These are phyloP conservation scores for Leccinum huronense DNA, from an alignment of 1,284 basidiomycete species.

Conservation along the genomic window DNA sequence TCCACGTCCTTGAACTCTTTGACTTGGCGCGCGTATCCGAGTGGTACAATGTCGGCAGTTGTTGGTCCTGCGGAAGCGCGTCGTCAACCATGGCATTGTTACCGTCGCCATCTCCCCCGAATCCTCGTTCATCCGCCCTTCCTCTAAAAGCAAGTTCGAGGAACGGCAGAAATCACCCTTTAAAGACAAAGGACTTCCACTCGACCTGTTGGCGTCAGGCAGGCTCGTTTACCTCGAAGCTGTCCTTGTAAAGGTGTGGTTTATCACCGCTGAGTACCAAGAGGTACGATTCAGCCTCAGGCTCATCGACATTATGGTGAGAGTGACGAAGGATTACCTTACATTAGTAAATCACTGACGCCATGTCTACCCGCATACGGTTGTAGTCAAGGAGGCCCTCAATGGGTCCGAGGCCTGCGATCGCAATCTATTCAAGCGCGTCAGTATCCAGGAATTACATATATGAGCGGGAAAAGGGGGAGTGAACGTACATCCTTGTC, in stretches of 20 bases:
- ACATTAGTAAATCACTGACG: constrained; percentile 67
- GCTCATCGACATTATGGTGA: not conserved
- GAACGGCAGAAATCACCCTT: too few relatives aligned
- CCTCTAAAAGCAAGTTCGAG: too few relatives aligned
- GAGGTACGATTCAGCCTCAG: too few relatives aligned
- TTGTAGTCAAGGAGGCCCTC: constrained; percentile 90
- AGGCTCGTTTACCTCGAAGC: too few relatives aligned
- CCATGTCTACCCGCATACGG: constrained; percentile 79
- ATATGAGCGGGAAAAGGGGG: constrained; percentile 5
- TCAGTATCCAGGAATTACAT: constrained; percentile 15
- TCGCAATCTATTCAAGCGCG: constrained; percentile 55
- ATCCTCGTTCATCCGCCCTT: constrained; percentile 67
- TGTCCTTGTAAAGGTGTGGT: too few relatives aligned
- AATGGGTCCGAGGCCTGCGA: constrained; percentile 80
- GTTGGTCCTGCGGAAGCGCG: constrained; percentile 65
- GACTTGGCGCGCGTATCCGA: constrained; percentile 85
- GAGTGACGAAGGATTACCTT: not conserved
- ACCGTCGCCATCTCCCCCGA: constrained; percentile 70
- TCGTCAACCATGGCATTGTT: not conserved
- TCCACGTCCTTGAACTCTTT: constrained; percentile 74
- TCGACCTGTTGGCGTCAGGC: too few relatives aligned
- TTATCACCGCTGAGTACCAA: too few relatives aligned
- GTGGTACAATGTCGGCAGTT: constrained; percentile 83
- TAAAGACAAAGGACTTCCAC: too few relatives aligned
- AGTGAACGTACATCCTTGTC: constrained; percentile 79